A percentile compares a stretch with the other conserved stretches of the same genome.
These are phyloP conservation scores for Stereocaulon alpinum DNA, from an alignment of 495 filamentous ascomycete species.

Conservation along the genomic window DNA sequence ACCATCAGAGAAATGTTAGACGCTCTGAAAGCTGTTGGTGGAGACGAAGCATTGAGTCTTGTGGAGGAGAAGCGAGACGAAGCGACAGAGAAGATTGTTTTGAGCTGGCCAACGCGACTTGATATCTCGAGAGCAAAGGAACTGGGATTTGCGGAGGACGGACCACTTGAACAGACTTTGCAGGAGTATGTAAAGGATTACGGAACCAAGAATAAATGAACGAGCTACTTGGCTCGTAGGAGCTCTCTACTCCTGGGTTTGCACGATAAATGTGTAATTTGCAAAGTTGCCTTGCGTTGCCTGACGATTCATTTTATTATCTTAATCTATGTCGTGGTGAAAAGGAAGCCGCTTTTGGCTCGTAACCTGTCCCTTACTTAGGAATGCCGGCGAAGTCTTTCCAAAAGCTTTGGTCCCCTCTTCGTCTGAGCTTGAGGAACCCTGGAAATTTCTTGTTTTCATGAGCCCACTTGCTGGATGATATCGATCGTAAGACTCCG, in stretches of 20 bases:
- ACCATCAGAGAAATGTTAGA: conserved; percentile 67
- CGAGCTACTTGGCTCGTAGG: not conserved
- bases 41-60: conserved; percentile 52
- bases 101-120: conserved; percentile 62
- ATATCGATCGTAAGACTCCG: too few species aligned
- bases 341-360: too few species aligned
- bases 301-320: too few species aligned
- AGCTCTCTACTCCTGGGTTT: not conserved
- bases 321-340: too few species aligned
- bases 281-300: too few species aligned
- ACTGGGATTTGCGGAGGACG: conserved; percentile 53
- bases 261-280: not conserved
- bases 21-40: conserved; percentile 57
- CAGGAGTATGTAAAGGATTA: conserved; percentile 36
- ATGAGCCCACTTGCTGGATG: too few species aligned
- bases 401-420: too few species aligned
- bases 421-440: too few species aligned
- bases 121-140: conserved; percentile 46
- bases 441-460: too few species aligned
- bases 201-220: conserved; percentile 4
- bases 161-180: conserved; percentile 47
- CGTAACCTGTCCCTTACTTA: too few species aligned
- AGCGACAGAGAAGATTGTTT: conserved; percentile 57
- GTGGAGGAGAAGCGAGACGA: conserved; percentile 58
- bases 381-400: too few species aligned